Percentiles rank a stretch among this genome's conserved stretches.
phyloP scores from a whole-genome alignment of 768 basidiomycete genomes.

The Phanerochaete carnosa region DNA sequence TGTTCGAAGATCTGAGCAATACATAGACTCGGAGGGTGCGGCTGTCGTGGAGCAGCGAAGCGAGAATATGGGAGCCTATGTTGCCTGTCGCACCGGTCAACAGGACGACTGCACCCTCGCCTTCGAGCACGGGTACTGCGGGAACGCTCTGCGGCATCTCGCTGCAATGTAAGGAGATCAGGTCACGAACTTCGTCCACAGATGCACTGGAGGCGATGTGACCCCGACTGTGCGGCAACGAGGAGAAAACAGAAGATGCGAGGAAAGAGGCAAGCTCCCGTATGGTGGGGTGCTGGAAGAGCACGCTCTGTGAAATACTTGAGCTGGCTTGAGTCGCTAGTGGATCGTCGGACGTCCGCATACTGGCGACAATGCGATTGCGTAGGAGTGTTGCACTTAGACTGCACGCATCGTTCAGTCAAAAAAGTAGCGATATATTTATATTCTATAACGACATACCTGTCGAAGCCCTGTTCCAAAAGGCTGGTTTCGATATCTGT shows the following conservation, averaged over 20 bases:
- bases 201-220: neutral
- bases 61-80: slow-evolving; percentile 11
- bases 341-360: neutral
- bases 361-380: slow-evolving; percentile 8
- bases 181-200: neutral
- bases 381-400: slow-evolving; percentile 13
- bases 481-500: neutral
- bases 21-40: slow-evolving; percentile 1
- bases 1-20: neutral
- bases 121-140: neutral
- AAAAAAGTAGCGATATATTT: no score
- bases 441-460: neutral
- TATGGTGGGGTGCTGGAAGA: slow-evolving; percentile 7
- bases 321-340: neutral
- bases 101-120: neutral
- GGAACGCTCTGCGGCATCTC: neutral
- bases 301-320: neutral
- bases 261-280: neutral
- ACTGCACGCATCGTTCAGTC: neutral
- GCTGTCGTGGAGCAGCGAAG: neutral
- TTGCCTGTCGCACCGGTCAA: slow-evolving; percentile 11
- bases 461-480: slow-evolving; percentile 13
- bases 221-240: no score
- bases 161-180: neutral
- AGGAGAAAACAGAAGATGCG: neutral